Percentiles rank a stretch among this genome's conserved stretches.
phyloP scores from a whole-genome alignment of 306 rosid species.

The Vigna hirtella region DNA sequence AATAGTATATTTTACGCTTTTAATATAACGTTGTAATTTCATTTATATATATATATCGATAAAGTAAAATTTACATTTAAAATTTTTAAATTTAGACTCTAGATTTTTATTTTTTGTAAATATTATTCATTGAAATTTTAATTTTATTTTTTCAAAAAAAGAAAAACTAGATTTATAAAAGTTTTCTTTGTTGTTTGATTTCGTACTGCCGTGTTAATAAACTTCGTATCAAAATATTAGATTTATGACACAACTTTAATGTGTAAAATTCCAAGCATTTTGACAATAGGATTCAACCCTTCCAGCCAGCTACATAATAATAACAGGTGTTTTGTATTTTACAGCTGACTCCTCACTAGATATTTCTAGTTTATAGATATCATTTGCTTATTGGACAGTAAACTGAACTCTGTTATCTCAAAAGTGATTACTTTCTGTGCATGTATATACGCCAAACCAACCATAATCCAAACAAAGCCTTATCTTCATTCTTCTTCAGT shows the following conservation, averaged over 20 bases:
- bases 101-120: too few relatives aligned
- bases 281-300: neutral
- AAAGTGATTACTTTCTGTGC: slow-evolving; percentile 5
- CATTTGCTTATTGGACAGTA: too few relatives aligned
- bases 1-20: too few relatives aligned
- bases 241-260: neutral
- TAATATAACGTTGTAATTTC: too few relatives aligned
- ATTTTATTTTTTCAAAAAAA: too few relatives aligned
- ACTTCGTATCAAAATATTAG: neutral
- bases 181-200: too few relatives aligned
- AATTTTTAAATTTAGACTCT: too few relatives aligned
- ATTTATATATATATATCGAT: too few relatives aligned
- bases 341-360: neutral
- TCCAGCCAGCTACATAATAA: neutral
- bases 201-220: neutral
- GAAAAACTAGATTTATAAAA: too few relatives aligned
- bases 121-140: too few relatives aligned
- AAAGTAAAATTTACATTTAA: too few relatives aligned
- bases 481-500: slow-evolving; percentile 46
- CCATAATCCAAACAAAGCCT: slow-evolving; percentile 36
- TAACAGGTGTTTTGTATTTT: neutral
- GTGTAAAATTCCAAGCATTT: neutral
- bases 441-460: neutral
- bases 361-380: slow-evolving; percentile 27
- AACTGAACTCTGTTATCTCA: neutral